Base-by-base conservation (phyloP, 768 basidiomycete species). In the Amanita jacksonii region DNA sequence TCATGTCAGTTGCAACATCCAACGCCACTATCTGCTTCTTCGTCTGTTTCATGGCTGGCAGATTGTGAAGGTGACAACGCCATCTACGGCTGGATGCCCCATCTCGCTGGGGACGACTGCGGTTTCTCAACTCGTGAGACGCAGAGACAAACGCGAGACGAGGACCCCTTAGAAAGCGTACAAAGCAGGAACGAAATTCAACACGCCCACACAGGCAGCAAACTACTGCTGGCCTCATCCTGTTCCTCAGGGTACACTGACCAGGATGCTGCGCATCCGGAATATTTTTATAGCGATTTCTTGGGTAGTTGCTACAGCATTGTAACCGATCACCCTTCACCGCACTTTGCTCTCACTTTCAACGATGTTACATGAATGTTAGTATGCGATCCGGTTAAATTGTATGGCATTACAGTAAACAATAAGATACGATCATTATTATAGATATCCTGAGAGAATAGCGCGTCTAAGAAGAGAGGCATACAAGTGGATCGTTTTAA, bases 361-460 rank as follows among this genome's bases (percentile, higher is more conserved):
- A 8, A 41, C 25, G 39, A 10, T n/a, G 6, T n/a, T n/a, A n/a
- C n/a, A n/a, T n/a, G n/a, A n/a, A n/a, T n/a, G n/a, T n/a, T n/a
- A n/a, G n/a, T n/a, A n/a, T n/a, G n/a, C n/a, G n/a, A n/a, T n/a
- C n/a, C n/a, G n/a, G n/a, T n/a, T n/a, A n/a, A n/a, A n/a, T n/a
- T n/a, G n/a, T n/a, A n/a, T 41, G 22, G 27, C 27, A 30, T 30
- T 30, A 19, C 27, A 31, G 16, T 41, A 19, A 31, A 41, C 15
- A 28, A 31, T 34, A 42, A 23, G 12, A 33, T 42, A 42, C 15
- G 20, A 36, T 36, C 32, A 31, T 32, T 18, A 28, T 10, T 20
- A 19, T 9, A 13, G 18, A 25, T 36, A 34, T 18, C 33, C 7
- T 37, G 10, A 55, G 57, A 22, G 43, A 31, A n/a, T 16, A 8